Evolutionary conservation across 192 early-diverging fungal species (phyloP).

Genomic region (Chytriomyces sp.): DNA sequence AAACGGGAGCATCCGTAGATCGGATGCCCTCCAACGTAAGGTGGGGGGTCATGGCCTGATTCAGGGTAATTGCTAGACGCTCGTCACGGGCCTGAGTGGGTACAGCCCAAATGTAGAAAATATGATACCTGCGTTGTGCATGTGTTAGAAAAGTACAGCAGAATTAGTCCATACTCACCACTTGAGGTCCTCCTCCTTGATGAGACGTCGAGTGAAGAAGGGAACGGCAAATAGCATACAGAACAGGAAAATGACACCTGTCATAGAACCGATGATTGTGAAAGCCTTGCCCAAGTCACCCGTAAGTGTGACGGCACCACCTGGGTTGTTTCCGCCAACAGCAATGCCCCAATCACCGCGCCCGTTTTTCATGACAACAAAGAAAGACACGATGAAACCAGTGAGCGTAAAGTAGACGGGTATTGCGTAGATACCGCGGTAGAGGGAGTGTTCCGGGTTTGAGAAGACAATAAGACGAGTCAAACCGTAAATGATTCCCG

Average conservation of each 20-base stretch:
- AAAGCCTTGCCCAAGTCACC: slow-evolving; percentile 48
- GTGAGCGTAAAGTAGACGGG: slow-evolving; percentile 73
- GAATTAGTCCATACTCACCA: slow-evolving; percentile 63
- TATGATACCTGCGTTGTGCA: slow-evolving; percentile 72
- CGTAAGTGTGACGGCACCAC: too few relatives aligned
- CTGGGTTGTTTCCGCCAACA: not conserved
- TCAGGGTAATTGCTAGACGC: slow-evolving; percentile 14
- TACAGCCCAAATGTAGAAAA: slow-evolving; percentile 61
- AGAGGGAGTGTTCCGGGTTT: slow-evolving; percentile 62
- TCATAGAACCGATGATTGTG: too few relatives aligned
- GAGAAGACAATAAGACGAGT: slow-evolving; percentile 64
- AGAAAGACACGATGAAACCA: slow-evolving; percentile 61
- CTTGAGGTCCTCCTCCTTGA: too few relatives aligned
- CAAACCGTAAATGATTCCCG: slow-evolving; percentile 64
- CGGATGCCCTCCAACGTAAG: slow-evolving; percentile 4
- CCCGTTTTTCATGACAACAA: slow-evolving; percentile 71
- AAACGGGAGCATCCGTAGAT: not conserved
- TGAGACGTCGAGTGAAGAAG: too few relatives aligned
- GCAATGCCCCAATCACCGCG: too few relatives aligned
- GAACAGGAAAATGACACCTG: slow-evolving; percentile 50
- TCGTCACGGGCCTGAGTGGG: slow-evolving; percentile 43
- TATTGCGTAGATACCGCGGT: too few relatives aligned
- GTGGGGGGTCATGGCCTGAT: not conserved
- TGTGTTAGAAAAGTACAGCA: slow-evolving; percentile 64
- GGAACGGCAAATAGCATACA: slow-evolving; percentile 71